These are phyloP conservation scores for Cryphonectria nitschkei DNA, from an alignment of 2,329 filamentous ascomycete species.

Conservation along the genomic window DNA sequence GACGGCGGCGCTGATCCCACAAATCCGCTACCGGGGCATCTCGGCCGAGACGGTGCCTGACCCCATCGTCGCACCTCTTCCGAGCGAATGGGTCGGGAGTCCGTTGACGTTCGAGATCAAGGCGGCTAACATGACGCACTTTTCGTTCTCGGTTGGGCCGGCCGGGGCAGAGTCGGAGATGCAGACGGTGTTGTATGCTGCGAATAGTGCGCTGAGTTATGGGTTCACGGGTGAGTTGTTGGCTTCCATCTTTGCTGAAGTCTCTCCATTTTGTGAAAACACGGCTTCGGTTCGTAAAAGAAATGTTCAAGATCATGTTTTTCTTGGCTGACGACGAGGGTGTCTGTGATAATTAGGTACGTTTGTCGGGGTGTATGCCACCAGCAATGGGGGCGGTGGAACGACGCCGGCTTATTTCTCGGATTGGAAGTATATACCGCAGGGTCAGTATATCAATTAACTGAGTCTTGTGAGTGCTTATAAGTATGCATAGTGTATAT, in stretches of 20 bases:
- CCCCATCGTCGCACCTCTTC: constrained; percentile 43
- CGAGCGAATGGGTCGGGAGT: constrained; percentile 41
- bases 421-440: constrained; percentile 50
- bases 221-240: constrained; percentile 43
- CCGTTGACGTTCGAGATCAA: constrained; percentile 47
- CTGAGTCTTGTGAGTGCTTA: too few species aligned
- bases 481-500: background rate
- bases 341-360: constrained; percentile 39
- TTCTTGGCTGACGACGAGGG: background rate
- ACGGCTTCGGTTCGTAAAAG: background rate
- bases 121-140: constrained; percentile 50
- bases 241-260: background rate
- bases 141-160: constrained; percentile 44
- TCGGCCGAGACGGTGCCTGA: constrained; percentile 45
- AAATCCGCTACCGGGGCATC: constrained; percentile 50
- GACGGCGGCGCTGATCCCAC: constrained; percentile 37
- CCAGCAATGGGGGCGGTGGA: constrained; percentile 52
- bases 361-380: constrained; percentile 56
- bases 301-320: too few species aligned
- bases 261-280: background rate
- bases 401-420: constrained; percentile 50
- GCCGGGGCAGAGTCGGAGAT: constrained; percentile 37
- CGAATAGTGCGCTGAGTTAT: constrained; percentile 44
- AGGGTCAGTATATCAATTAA: constrained; percentile 42
- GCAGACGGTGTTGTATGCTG: constrained; percentile 38